Percentiles rank a stretch among this genome's conserved stretches.
phyloP scores from a whole-genome alignment of 345 rosid genomes.

The Lepidium aucheri region DNA sequence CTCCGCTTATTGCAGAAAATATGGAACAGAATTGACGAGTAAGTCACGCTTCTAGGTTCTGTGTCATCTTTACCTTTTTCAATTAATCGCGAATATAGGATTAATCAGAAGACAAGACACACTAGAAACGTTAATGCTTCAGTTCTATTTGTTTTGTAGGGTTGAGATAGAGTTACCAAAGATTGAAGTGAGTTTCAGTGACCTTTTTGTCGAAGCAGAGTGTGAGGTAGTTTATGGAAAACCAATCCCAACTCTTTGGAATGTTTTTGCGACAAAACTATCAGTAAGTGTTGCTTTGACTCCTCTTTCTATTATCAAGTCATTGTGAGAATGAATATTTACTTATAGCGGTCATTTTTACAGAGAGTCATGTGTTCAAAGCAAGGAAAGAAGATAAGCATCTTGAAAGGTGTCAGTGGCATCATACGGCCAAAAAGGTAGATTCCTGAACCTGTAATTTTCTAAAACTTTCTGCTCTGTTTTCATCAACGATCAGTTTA shows the following conservation, averaged over 20 bases:
- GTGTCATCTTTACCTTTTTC: too few species aligned
- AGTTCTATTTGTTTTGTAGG: conserved; percentile 4
- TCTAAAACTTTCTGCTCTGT: not conserved
- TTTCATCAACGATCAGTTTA: not conserved
- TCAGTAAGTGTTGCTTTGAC: conserved; percentile 10
- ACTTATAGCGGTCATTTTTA: not conserved
- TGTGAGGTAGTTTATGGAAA: conserved; percentile 35
- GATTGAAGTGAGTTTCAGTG: conserved; percentile 37
- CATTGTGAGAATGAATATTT: not conserved
- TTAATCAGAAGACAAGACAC: not conserved
- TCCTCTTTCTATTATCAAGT: not conserved
- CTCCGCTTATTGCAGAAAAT: conserved; percentile 33
- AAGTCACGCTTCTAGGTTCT: not conserved
- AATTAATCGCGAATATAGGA: too few species aligned
- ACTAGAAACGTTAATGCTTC: not conserved
- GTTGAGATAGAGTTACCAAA: conserved; percentile 30
- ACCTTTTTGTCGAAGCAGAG: conserved; percentile 31
- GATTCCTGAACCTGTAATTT: not conserved
- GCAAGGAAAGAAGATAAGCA: conserved; percentile 29
- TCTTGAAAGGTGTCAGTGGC: conserved; percentile 57
- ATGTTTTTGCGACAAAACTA: conserved; percentile 6
- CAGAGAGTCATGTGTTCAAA: conserved; percentile 13
- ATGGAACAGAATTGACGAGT: conserved; percentile 40
- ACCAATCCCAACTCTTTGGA: conserved; percentile 44
- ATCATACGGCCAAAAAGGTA: conserved; percentile 38